Base-by-base conservation (phyloP, 371 early-diverging fungal species). In the Saksenaea oblongispora region DNA sequence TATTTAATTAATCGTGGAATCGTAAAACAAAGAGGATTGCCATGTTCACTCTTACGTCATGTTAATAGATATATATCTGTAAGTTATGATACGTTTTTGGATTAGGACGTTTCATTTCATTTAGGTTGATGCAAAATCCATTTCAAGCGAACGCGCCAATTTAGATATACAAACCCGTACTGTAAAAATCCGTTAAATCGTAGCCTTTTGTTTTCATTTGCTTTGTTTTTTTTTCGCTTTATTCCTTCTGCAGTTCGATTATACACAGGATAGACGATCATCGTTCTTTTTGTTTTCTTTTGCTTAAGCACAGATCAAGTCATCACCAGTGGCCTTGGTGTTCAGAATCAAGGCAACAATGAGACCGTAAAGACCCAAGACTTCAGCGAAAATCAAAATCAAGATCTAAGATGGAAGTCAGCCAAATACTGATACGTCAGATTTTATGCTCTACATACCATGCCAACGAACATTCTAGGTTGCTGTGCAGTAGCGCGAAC, bases 361-460 rank as follows among this genome's bases (percentile, higher is more conserved):
- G 53, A 96, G 87, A 51, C 98, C 97, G 64, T 91, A 92, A 66
- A 94, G 83, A 72, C 94, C 97, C 79, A 98, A 84, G 27, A 98
- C 98, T 90, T 98, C 99, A 67, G 99, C 98, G 76, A 98, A 98
- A 92, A 98, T 98, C 63, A 98, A 89, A 61, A 98, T 96, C 73
- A 98, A 85, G 61, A 82, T 74, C 83, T 77, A 71, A 31, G 8
- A 26, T 64, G 54, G 9, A 42, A 41, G 31, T 17, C 7, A 39
- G 15, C n/a, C 28, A 57, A 22, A n/a, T 47, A 8, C 11, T 22
- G n/a, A 18, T 47, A 18, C 22, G 3, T 18, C 51, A 10, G 10
- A 34, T 62, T 35, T 91, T 92, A 22, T 1, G 15, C 3, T 14
- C 34, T 31, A 61, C 55, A 54, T 59, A 92, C 93, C 91, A 89